Evolutionary conservation across 441 rosid genomes (phyloP).

Genomic region (Omphalea diandra): DNA sequence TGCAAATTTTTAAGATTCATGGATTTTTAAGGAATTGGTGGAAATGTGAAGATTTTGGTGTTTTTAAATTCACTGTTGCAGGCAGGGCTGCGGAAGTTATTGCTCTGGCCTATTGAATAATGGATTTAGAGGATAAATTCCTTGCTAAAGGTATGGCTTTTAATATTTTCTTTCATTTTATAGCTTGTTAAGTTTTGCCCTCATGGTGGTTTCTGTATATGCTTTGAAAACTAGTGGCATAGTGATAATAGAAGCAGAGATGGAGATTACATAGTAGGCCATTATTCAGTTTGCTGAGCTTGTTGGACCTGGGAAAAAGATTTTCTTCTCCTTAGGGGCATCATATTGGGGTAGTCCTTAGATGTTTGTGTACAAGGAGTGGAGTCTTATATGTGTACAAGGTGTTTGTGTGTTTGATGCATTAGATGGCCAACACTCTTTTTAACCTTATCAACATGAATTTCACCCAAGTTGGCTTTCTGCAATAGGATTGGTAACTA

Average conservation of each 20-base stretch:
- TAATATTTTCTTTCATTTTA: slow-evolving; percentile 12
- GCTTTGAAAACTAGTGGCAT: background rate
- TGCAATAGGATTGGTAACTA: background rate
- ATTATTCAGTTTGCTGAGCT: background rate
- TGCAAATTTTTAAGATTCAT: background rate
- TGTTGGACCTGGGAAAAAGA: background rate
- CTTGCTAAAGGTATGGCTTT: slow-evolving; percentile 43
- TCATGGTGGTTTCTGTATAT: slow-evolving; percentile 2
- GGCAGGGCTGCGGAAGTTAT: slow-evolving; percentile 32
- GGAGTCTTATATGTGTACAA: background rate
- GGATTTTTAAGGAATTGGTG: background rate
- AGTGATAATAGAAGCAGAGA: background rate
- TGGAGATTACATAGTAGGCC: background rate
- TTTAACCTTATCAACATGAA: background rate
- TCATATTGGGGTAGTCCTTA: too few species aligned
- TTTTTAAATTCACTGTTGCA: slow-evolving; percentile 24
- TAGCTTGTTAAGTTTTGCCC: background rate
- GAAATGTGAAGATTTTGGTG: slow-evolving; percentile 5
- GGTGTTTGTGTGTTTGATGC: too few species aligned
- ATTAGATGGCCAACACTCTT: background rate
- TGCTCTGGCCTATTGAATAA: slow-evolving; percentile 27
- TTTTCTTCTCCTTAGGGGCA: background rate
- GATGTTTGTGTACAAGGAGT: too few species aligned
- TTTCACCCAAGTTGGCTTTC: background rate
- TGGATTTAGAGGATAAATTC: slow-evolving; percentile 56